Conservation (phyloP, 2,329 filamentous ascomycete species). For the Fusarium guadeloupense region DNA sequence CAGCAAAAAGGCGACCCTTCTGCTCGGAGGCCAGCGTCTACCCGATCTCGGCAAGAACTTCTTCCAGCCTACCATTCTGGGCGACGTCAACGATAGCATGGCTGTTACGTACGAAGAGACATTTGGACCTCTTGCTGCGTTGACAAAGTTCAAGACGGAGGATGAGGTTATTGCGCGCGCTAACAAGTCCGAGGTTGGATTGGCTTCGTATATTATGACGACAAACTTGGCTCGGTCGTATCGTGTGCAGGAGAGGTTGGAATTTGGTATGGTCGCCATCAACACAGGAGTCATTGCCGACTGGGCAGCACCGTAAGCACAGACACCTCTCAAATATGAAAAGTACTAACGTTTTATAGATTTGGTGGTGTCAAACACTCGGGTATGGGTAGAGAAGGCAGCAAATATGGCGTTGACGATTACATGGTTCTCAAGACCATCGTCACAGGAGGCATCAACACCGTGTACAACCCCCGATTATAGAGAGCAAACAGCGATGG, state of each 20-base stretch:
- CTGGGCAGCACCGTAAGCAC: conserved; percentile 41
- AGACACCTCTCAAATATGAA: not conserved
- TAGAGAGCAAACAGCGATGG: not conserved
- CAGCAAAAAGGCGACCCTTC: conserved; percentile 67
- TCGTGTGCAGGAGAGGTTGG: conserved; percentile 72
- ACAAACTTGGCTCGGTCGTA: conserved; percentile 73
- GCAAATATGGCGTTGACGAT: conserved; percentile 68
- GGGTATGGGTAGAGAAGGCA: conserved; percentile 69
- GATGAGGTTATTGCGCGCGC: conserved; percentile 68
- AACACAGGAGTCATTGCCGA: conserved; percentile 60
- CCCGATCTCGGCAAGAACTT: conserved; percentile 74
- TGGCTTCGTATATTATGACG: conserved; percentile 74
- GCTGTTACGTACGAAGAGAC: conserved; percentile 67
- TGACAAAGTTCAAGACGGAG: conserved; percentile 73
- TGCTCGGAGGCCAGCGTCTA: conserved; percentile 71
- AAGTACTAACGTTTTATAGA: conserved; percentile 20
- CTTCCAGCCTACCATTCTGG: conserved; percentile 74
- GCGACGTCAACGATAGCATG: conserved; percentile 67
- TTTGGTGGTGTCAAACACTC: conserved; percentile 72
- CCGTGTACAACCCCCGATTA: conserved; percentile 4
- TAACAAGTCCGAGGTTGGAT: conserved; percentile 69
- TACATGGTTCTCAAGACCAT: conserved; percentile 66
- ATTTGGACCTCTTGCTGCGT: conserved; percentile 70
- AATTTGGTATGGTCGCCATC: conserved; percentile 75
- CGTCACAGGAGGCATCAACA: conserved; percentile 50